Evolutionary conservation across 2,329 filamentous ascomycete species (phyloP), one percentile per base, ranked within the genome.

Genomic region (Periconia digitata): DNA sequence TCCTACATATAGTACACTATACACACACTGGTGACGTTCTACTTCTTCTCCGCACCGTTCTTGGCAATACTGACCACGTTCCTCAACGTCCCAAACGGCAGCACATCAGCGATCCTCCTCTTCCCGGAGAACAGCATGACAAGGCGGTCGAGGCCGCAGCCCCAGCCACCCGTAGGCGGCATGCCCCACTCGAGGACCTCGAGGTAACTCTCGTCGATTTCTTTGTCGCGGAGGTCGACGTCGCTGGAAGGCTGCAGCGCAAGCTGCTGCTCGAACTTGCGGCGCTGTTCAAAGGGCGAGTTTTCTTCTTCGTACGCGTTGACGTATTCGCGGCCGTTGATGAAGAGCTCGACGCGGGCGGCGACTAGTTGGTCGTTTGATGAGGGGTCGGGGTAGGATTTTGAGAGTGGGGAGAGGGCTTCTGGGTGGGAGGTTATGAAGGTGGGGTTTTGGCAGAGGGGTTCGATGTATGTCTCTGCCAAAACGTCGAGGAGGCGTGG

Each of bases 271-370:
- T 84, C 72, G 55, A 99, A 91, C 72, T 99, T 99, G 46, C 82
- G 79, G 39, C 89, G 81, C 74, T 99, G 94, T 61, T 87, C 88
- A 45, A 87, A 85, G 0, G 94, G 94, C 43, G 90, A 89, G 71
- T 99, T 99, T 70, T 99, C 94, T 73, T 99, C 94, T 70, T 99
- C 94, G 71, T 99, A 99, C 76, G 92, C 95, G 72, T 99, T 99
- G 51, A 92, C 90, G 24, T 96, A 80, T 67, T 99, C 94, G 46
- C 84, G 83, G 35, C 87, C 85, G 42, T 83, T 75, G 53, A 95
- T 83, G 72, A 95, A 96, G 18, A 96, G 81, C 72, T 96, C 92
- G 0, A 88, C 89, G 6, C 92, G 85, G 1, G 90, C 89, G 1
- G 90, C 87, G 1, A 96, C 84, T 8, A 81, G 72, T 67, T 96